Evolutionary conservation across 495 filamentous ascomycete species (phyloP).

Genomic region (Staphylotrichum longicolle): DNA sequence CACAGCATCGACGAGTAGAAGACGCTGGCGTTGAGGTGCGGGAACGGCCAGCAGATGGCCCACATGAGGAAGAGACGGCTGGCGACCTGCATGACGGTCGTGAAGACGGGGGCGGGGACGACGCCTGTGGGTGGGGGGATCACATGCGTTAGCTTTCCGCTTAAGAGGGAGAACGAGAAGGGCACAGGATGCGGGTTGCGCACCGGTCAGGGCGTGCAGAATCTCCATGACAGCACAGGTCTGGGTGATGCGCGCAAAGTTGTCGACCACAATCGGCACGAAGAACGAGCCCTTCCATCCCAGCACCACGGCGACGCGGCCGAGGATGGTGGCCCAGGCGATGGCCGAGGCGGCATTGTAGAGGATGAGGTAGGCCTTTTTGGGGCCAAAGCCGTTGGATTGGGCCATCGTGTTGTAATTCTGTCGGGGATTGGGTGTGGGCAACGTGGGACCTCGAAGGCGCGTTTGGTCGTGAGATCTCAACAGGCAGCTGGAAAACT

Average conservation of each 20-base stretch:
- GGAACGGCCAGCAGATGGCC: conserved; percentile 68
- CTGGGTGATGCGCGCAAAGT: conserved; percentile 75
- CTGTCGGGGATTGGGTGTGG: not conserved
- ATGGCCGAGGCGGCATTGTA: conserved; percentile 78
- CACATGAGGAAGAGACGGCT: conserved; percentile 81
- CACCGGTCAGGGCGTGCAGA: conserved; percentile 70
- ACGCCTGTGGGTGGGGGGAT: conserved; percentile 50
- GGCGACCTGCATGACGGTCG: conserved; percentile 85
- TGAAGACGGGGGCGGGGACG: conserved; percentile 79
- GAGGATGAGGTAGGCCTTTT: conserved; percentile 66
- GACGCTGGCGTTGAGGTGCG: conserved; percentile 47
- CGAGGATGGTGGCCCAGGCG: conserved; percentile 72
- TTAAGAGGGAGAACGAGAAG: not conserved
- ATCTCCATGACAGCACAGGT: conserved; percentile 80
- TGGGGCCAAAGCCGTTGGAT: conserved; percentile 34
- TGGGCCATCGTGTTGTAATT: conserved; percentile 9
- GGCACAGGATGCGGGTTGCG: conserved; percentile 15
- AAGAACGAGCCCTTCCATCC: conserved; percentile 24
- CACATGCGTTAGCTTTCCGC: not conserved
- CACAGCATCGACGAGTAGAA: conserved; percentile 69
- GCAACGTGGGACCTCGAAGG: no score
- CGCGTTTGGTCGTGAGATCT: conserved; percentile 1
- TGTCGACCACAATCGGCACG: conserved; percentile 53
- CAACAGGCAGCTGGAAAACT: conserved; percentile 9
- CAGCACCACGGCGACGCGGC: conserved; percentile 47